phyloP scores from a whole-genome alignment of 2,329 filamentous ascomycete genomes.

The Fusarium austroafricanum region DNA sequence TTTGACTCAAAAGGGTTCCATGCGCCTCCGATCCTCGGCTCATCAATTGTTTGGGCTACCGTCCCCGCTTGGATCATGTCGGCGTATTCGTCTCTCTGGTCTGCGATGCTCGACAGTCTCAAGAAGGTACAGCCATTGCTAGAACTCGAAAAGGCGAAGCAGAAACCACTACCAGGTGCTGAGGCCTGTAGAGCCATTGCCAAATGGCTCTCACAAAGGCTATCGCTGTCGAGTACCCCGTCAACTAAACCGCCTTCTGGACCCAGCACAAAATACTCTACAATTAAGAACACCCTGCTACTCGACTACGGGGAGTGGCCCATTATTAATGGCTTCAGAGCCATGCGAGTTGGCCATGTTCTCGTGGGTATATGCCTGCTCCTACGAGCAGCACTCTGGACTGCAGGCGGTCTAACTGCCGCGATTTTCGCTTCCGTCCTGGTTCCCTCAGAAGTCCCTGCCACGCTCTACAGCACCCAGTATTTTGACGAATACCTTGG shows the following conservation, averaged over 20 bases:
- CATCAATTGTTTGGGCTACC: background rate
- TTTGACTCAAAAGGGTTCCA: background rate
- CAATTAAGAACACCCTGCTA: background rate
- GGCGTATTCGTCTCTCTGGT: background rate
- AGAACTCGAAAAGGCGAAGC: background rate
- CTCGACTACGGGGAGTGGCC: background rate
- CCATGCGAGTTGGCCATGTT: background rate
- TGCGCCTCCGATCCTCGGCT: background rate
- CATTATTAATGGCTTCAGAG: background rate
- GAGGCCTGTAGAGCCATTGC: background rate
- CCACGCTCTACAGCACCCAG: background rate
- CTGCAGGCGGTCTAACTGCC: background rate
- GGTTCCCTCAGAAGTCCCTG: background rate
- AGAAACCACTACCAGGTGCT: background rate
- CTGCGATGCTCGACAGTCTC: background rate
- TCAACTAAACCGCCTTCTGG: background rate
- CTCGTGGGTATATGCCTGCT: background rate
- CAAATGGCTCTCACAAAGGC: accelerated
- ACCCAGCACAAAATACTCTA: background rate
- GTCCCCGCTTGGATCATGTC: background rate
- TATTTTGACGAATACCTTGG: background rate
- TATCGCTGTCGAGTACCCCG: accelerated
- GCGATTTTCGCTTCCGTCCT: background rate
- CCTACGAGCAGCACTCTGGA: background rate
- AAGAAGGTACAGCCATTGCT: background rate